These are phyloP conservation scores for Cyathus striatus DNA, from an alignment of 768 basidiomycete species.

Conservation along the genomic window DNA sequence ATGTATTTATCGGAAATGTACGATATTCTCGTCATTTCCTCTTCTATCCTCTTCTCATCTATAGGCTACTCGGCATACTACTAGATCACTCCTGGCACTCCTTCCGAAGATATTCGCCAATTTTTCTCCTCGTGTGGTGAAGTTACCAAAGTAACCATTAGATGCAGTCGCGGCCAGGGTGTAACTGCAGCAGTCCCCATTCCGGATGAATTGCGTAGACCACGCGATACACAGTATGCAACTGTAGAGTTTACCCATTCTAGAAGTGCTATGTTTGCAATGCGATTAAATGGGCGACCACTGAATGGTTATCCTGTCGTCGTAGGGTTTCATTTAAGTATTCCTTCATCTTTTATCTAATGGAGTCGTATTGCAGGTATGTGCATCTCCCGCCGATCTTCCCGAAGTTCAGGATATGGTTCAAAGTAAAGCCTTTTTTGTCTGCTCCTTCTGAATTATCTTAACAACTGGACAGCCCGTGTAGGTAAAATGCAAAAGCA, in stretches of 20 bases:
- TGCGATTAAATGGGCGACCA: constrained; percentile 27
- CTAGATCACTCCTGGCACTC: too few species aligned
- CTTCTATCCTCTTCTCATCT: neutral
- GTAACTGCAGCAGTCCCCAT: constrained; percentile 19
- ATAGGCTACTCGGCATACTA: too few species aligned
- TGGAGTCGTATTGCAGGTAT: constrained; percentile 21
- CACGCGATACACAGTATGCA: constrained; percentile 44
- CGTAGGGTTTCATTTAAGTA: constrained; percentile 27
- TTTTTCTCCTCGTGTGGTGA: neutral
- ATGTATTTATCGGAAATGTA: constrained; percentile 63
- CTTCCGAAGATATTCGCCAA: neutral
- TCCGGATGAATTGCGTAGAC: constrained; percentile 12
- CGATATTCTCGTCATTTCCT: constrained; percentile 13
- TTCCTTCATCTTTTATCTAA: neutral
- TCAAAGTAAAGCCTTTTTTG: constrained; percentile 11
- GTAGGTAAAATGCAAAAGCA: too few species aligned
- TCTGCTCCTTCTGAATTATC: too few species aligned
- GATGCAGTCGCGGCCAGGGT: constrained; percentile 36
- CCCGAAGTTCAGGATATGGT: constrained; percentile 32
- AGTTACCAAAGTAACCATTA: constrained; percentile 18
- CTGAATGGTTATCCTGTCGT: constrained; percentile 34
- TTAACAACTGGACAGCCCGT: too few species aligned
- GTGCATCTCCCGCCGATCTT: constrained; percentile 28
- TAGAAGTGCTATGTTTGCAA: constrained; percentile 32
- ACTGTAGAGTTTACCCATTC: constrained; percentile 37